Evolutionary conservation across 306 rosid species (phyloP).

Genomic region (Vicia faba): DNA sequence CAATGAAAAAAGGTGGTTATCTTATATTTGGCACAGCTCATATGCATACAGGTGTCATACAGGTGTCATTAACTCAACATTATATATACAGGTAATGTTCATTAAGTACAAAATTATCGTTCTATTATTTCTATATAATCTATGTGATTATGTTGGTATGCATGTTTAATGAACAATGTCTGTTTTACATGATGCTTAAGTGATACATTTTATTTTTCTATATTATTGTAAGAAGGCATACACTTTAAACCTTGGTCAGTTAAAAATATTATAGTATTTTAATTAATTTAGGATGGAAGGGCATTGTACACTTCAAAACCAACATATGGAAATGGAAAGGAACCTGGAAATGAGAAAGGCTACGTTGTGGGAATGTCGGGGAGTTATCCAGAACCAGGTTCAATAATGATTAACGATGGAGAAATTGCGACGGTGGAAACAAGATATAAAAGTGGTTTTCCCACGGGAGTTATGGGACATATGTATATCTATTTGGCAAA

Average conservation of each 20-base stretch:
- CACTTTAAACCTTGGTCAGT: background rate
- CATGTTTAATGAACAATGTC: too few species aligned
- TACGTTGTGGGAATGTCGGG: background rate
- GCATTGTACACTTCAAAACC: background rate
- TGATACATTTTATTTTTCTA: background rate
- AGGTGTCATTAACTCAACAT: background rate
- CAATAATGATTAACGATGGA: conserved; percentile 6
- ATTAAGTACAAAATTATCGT: background rate
- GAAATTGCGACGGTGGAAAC: conserved; percentile 9
- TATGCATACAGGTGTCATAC: conserved; percentile 15
- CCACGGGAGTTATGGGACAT: background rate
- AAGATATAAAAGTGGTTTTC: background rate
- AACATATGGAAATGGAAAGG: conserved; percentile 10
- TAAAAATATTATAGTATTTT: too few species aligned
- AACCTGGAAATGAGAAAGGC: conserved; percentile 11
- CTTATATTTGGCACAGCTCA: conserved; percentile 1
- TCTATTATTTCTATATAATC: too few species aligned
- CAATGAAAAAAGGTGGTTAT: conserved; percentile 10
- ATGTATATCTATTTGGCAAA: conserved; percentile 21
- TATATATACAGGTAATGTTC: conserved; percentile 9
- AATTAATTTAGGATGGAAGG: conserved; percentile 17
- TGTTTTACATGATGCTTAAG: background rate
- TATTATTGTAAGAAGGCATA: background rate
- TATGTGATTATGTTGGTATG: background rate
- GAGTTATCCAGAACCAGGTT: conserved; percentile 22